Evolutionary conservation across 129 eudicot species (phyloP), one percentile per base, ranked within the genome.

Genomic region (Lonicera japonica): DNA sequence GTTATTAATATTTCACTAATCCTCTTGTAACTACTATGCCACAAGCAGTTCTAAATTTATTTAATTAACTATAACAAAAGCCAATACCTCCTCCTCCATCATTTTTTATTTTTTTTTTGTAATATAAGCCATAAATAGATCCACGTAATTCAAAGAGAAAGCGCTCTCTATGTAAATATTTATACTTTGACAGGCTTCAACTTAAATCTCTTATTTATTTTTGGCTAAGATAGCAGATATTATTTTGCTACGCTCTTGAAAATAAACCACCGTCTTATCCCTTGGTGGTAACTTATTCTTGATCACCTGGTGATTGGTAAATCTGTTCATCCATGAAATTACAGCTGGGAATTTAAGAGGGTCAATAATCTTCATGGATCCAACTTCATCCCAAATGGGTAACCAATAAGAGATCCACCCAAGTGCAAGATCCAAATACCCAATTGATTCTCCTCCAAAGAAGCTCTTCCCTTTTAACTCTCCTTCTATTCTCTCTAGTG

Each of bases 391-490:
- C 65, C 51, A 66, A 12, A 36, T 15, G 24, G 76, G 73, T 18
- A 70, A 34, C 21, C 21, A 34, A 14, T 66, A 54, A 10, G 70
- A 24, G 25, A 67, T 18, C 61, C 54, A 69, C 56, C 75, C 80
- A 0, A 69, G 1, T 63, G 59, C 60, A 7, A 75, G 21, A 25
- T 75, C 75, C 55, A 68, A n/a, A 57, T 51, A 68, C 19, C 71
- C 80, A 17, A 75, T 65, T 16, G 52, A 18, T 8, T 76, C 77
- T 25, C 81, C 81, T 65, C 76, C 81, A n/a, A 70, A 70, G 59
- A 60, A 65, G 5, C 1, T 59, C 23, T 24, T 77, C 5, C 74
- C 77, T 15, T 56, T 55, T n/a, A 68, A 46, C 43, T 45, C 50
- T 52, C 58, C 36, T 43, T 66, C 78, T 11, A 65, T 2, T 51